These are phyloP conservation scores for Panus rudis DNA, from an alignment of 768 basidiomycete genomes.

Conservation along the genomic window DNA sequence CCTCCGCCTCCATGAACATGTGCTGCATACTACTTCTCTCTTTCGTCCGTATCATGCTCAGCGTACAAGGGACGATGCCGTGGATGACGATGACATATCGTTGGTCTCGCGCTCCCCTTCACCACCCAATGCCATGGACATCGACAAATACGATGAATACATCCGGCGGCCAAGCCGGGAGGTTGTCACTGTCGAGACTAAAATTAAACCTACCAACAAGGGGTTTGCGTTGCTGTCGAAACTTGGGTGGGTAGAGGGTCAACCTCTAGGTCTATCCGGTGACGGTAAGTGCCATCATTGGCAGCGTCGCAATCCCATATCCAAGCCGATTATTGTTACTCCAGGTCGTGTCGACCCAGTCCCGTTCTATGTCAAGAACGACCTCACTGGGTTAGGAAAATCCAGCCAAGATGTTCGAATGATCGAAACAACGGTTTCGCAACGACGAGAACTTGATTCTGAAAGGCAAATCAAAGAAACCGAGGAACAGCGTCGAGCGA, in stretches of 20 bases:
- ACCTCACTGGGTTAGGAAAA: slow-evolving; percentile 76
- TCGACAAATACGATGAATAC: slow-evolving; percentile 63
- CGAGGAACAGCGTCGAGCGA: slow-evolving; percentile 62
- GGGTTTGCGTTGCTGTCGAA: slow-evolving; percentile 76
- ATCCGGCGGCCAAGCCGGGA: slow-evolving; percentile 46
- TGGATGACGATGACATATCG: slow-evolving; percentile 65
- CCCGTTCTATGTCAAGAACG: slow-evolving; percentile 73
- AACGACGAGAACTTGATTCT: slow-evolving; percentile 72
- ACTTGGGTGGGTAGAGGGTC: slow-evolving; percentile 79
- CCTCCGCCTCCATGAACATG: slow-evolving; percentile 33
- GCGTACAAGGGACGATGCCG: slow-evolving; percentile 51
- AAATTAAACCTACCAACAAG: slow-evolving; percentile 70
- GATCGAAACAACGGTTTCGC: slow-evolving; percentile 81
- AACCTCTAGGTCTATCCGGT: slow-evolving; percentile 66
- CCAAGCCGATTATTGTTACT: slow-evolving; percentile 3
- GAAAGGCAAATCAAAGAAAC: slow-evolving; percentile 78
- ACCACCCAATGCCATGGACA: slow-evolving; percentile 39
- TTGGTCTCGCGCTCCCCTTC: slow-evolving; percentile 66
- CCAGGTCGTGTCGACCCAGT: slow-evolving; percentile 78
- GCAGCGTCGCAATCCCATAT: not conserved
- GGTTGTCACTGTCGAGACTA: slow-evolving; percentile 75
- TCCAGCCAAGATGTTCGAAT: slow-evolving; percentile 71
- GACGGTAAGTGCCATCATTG: slow-evolving; percentile 46
- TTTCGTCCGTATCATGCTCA: slow-evolving; percentile 36
- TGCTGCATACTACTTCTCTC: slow-evolving; percentile 53